phyloP scores from a whole-genome alignment of 805 yeast genomes.

The Candida pseudoglaebosa region DNA sequence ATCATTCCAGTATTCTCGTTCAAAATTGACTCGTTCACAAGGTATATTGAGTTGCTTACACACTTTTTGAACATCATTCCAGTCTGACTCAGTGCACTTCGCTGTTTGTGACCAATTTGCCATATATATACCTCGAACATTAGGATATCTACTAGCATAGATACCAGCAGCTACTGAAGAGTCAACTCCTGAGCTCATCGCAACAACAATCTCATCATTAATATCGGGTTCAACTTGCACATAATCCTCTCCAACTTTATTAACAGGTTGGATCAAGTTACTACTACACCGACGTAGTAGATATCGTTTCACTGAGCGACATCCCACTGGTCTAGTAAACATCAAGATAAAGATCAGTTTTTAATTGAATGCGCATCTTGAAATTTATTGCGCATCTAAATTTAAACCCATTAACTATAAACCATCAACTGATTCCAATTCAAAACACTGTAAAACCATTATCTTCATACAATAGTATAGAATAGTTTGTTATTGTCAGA shows the following conservation, averaged over 20 bases:
- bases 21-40: constrained; percentile 76
- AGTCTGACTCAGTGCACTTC: constrained; percentile 78
- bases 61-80: constrained; percentile 76
- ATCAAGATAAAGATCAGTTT: background rate
- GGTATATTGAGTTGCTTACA: constrained; percentile 60
- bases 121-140: constrained; percentile 86
- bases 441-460: no score
- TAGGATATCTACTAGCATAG: constrained; percentile 48
- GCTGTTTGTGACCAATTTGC: constrained; percentile 78
- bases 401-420: no score
- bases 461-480: no score
- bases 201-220: constrained; percentile 67
- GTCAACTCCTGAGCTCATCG: constrained; percentile 97
- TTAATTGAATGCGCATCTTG: no score
- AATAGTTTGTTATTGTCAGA: no score
- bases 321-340: no score
- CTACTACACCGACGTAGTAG: background rate
- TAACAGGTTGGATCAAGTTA: background rate
- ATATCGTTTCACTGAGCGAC: no score
- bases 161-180: constrained; percentile 83
- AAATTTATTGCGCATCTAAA: no score
- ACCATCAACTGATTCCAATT: no score
- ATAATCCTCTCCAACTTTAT: constrained; percentile 10
- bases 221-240: constrained; percentile 43
- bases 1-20: constrained; percentile 86